Base-by-base conservation (phyloP, 345 rosid genomes). In the Angophora floribunda region DNA sequence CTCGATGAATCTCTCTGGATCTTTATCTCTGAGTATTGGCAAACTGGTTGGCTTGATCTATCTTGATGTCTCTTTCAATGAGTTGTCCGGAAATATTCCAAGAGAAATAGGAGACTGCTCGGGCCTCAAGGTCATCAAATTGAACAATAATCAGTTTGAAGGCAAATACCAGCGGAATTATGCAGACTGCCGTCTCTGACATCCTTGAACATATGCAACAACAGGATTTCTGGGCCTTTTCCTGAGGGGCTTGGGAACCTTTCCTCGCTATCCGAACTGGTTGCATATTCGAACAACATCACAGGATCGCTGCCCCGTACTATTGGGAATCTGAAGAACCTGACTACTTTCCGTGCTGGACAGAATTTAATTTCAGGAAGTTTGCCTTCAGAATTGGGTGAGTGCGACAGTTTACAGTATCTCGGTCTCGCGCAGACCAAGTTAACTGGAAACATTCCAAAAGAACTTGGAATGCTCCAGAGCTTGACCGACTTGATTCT, bases 381-480 rank as follows among this genome's bases (percentile, higher is more conserved):
- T 89, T 91, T 96, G 78, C 99, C 99, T 52, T 52, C 94, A 7
- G 96, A 93, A 93, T 92, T 96, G 30, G 97, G 96, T 51, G 93
- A 90, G 63, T 97, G 99, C 89, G 89, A 89, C 92, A 93, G 91
- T 88, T 91, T 97, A 92, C 89, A 87, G 89, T 88, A 92, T 92
- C 95, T 97, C 79, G 99, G 99, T 90, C 97, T 97, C 70, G 99
- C 99, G 17, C 99, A 97, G 88, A 97, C 96, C 86, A 88, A 89
- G 88, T 75, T 97, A 70, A 89, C 91, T 5, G 97, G 97, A 19
- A 93, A 93, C 59, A 86, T 97, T 88, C 98, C 99, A 1, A 93
- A 80, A 91, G 97, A 95, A 90, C 91, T 96, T 67, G 99, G 99
- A 80, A 92, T 87, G 95, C 94, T 97, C 7, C 90, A 89, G 91